Base-by-base conservation (phyloP, 306 rosid species). In the Gillenia trifoliata region DNA sequence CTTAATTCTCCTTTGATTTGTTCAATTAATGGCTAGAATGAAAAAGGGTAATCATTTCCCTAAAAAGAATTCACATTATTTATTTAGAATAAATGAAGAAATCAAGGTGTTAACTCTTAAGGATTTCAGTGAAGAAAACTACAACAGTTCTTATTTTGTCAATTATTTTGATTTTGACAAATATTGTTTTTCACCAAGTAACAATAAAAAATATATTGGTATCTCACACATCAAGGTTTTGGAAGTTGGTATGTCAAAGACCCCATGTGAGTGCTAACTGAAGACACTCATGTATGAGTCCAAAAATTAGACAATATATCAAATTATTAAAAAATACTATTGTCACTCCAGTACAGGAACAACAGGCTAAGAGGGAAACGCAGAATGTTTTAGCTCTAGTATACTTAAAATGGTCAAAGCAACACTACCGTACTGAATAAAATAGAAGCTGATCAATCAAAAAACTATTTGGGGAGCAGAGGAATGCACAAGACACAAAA, bases 401-500 rank as follows among this genome's bases (percentile, higher is more conserved):
- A 40, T 22, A 36, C 34, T 11, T 70, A 70, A 33, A 55, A 26
- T 22, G 34, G 75, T 23, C 75, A 55, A 41, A 36, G 22, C 12
- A 13, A 3, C 22, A 50, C 64, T 70, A 13, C 26, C 0, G 68
- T 52, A 6, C 30, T 30, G 29, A 28, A 52, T 70, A 20, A 69
- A 52, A 52, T 54, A 70, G 28, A n/a, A 41, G 59, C 65, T 19
- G 16, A 36, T 50, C 23, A 31, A 54, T 54, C 22, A 11, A 54
- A 33, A 71, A 13, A 54, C 23, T 55, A 55, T 55, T 17, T 34
- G 12, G n/a, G 67, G 28, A 41, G 40, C 17, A n/a, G 74, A 11
- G 57, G 22, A 70, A 55, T 26, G 70, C 50, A 55, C 41, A 83
- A 81, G 31, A 65, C 71, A 55, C 41, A 83, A 81, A 26, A 68